phyloP scores from a whole-genome alignment of 257 asterid genomes.

The Solanum bukasovii region DNA sequence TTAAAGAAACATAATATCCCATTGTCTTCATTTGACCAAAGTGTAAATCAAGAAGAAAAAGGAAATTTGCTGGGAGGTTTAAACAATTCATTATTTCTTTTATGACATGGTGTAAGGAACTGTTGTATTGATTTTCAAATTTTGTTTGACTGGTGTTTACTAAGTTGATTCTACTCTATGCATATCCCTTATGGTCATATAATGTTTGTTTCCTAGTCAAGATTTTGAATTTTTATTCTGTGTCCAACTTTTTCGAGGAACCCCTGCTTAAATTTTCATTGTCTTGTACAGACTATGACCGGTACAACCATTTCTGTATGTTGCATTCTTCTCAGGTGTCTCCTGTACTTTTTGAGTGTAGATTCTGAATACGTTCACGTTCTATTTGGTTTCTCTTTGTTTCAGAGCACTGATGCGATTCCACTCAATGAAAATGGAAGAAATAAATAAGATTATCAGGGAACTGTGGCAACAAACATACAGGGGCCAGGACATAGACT shows the following conservation, averaged over 20 bases:
- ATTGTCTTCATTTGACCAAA: not conserved
- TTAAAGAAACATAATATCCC: not conserved
- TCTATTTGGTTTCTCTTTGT: constrained; percentile 6
- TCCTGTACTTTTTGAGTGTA: not conserved
- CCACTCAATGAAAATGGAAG: constrained; percentile 99
- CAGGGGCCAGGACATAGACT: constrained; percentile 99
- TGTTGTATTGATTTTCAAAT: not conserved
- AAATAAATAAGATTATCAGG: constrained; percentile 91
- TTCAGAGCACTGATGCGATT: constrained; percentile 96
- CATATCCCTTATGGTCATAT: not conserved
- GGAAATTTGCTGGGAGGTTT: not conserved
- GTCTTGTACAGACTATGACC: not conserved
- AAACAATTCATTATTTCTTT: not conserved
- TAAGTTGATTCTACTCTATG: not conserved
- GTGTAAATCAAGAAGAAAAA: not conserved
- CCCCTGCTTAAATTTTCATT: not conserved
- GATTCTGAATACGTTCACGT: not conserved
- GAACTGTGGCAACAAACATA: constrained; percentile 99
- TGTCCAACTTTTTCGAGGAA: not conserved
- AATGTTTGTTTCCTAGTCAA: not conserved
- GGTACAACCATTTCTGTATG: not conserved
- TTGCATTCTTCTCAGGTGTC: not conserved
- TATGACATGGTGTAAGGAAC: not conserved
- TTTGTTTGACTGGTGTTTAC: not conserved
- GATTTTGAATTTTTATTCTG: not conserved